A percentile compares a stretch with the other conserved stretches of the same genome.
Conservation (phyloP, 768 basidiomycete genomes). For the Calocybe indica region DNA sequence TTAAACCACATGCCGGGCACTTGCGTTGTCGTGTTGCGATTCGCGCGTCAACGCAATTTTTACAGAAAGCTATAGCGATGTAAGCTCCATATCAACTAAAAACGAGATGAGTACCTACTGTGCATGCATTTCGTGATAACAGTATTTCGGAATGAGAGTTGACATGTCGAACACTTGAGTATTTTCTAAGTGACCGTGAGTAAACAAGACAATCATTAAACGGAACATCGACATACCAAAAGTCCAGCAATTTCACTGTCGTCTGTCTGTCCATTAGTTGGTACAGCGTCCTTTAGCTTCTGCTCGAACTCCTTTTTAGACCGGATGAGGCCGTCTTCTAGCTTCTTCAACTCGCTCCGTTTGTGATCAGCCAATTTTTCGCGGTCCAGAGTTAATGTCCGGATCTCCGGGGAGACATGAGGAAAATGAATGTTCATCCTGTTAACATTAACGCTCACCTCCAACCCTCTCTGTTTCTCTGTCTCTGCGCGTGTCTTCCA, state of each 20-base stretch:
- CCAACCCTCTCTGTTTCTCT: constrained; percentile 31
- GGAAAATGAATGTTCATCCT: neutral
- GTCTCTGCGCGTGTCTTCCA: constrained; percentile 26
- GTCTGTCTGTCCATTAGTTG: constrained; percentile 17
- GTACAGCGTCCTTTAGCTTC: constrained; percentile 38
- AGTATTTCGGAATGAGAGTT: constrained; percentile 66
- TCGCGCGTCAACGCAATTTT: constrained; percentile 79
- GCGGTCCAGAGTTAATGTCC: constrained; percentile 24
- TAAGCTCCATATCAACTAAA: neutral
- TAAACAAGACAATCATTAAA: neutral
- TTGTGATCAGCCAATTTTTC: constrained; percentile 24
- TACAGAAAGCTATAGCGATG: constrained; percentile 66
- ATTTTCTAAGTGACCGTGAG: constrained; percentile 46
- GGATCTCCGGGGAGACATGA: constrained; percentile 16
- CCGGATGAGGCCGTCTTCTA: constrained; percentile 44
- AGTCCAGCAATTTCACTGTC: constrained; percentile 44
- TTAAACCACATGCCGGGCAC: constrained; percentile 82
- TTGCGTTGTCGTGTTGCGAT: constrained; percentile 87
- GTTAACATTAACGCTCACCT: constrained; percentile 27
- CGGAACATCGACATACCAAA: constrained; percentile 39
- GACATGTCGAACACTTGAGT: constrained; percentile 87
- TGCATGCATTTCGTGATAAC: constrained; percentile 90
- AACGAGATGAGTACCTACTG: constrained; percentile 45
- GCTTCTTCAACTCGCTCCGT: constrained; percentile 29
- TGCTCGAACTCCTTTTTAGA: constrained; percentile 48